phyloP scores from a whole-genome alignment of 495 filamentous ascomycete species.

The Lasiosphaeria hispida region DNA sequence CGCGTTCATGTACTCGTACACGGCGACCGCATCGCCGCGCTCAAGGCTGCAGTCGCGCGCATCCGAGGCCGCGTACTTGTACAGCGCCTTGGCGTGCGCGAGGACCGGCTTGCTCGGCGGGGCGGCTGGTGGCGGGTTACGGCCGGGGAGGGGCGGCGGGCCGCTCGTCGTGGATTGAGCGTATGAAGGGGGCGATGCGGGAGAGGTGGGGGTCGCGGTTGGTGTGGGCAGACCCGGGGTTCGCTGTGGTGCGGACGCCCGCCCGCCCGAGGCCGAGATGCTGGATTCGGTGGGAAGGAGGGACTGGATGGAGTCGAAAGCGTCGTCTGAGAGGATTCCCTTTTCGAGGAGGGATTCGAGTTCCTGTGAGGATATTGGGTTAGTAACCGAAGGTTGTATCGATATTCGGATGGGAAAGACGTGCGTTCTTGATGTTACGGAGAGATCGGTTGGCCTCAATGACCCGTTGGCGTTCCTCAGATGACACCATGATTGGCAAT shows the following conservation, averaged over 20 bases:
- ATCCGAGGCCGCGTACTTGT: constrained; percentile 75
- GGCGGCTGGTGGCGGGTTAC: constrained; percentile 41
- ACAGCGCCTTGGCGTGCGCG: constrained; percentile 74
- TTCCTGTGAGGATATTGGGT: constrained; percentile 55
- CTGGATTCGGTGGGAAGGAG: constrained; percentile 69
- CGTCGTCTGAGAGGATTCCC: constrained; percentile 65
- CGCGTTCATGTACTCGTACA: constrained; percentile 87
- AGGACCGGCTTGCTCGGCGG: constrained; percentile 58
- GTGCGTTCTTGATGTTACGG: constrained; percentile 78
- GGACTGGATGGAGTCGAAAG: constrained; percentile 66
- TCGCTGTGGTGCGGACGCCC: constrained; percentile 31
- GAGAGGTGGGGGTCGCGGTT: constrained; percentile 29
- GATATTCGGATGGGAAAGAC: constrained; percentile 11
- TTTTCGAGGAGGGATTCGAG: constrained; percentile 85
- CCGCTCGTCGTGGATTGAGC: constrained; percentile 48
- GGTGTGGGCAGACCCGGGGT: constrained; percentile 25
- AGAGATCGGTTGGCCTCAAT: constrained; percentile 76
- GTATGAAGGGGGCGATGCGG: constrained; percentile 46
- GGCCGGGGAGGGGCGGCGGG: constrained; percentile 55
- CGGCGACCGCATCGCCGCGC: constrained; percentile 71
- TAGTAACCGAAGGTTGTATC: not conserved
- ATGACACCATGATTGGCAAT: constrained; percentile 35
- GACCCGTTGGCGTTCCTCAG: constrained; percentile 43
- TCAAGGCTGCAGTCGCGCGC: constrained; percentile 74
- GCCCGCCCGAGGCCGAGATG: constrained; percentile 39